Evolutionary conservation across 495 filamentous ascomycete genomes (phyloP), one percentile per base, ranked within the genome.

Genomic region (Trichoderma erinaceum): DNA sequence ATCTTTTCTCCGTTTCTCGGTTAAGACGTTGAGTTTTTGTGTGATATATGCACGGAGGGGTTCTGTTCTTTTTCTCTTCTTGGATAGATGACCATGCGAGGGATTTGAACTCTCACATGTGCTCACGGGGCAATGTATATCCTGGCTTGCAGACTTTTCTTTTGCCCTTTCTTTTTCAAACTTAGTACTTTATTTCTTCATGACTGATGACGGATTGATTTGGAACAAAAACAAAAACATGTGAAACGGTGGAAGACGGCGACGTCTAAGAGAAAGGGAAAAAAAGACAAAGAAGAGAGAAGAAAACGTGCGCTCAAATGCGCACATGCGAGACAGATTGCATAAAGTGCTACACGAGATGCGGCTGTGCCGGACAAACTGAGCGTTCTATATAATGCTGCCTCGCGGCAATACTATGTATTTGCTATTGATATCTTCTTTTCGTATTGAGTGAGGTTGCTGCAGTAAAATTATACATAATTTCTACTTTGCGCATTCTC

Each of bases 331-430:
- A 43, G 12, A 21, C 16, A 65, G 41, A 35, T 38, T 38, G 35
- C 35, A 38, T 38, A 38, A 38, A 38, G 35, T 38, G 35, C 35
- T 38, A 38, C 35, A 38, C 35, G 21, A 29, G 35, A 11, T 16
- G 25, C 12, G 12, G 69, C 71, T 67, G 69, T 73, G 72, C 75
- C 72, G 41, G 64, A 69, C 65, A 73, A 72, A 72, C 75, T 72
- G 72, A 73, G 70, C 27, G 35, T 46, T 52, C 38, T 43, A 61
- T 75, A 75, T 72, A 75, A 72, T 76, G 75, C 69, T 80, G 78
- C 78, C 78, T 79, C 78, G 72, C 78, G 78, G 78, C 78, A 80
- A 70, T 38, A 52, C n/a, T 52, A n/a, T 29, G 29, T 29, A 29
- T 69, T 73, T 76, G 74, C 74, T 70, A 64, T 74, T 38, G 3